phyloP scores from a whole-genome alignment of 2,329 filamentous ascomycete species.

The Scolecobasidium constrictum region DNA sequence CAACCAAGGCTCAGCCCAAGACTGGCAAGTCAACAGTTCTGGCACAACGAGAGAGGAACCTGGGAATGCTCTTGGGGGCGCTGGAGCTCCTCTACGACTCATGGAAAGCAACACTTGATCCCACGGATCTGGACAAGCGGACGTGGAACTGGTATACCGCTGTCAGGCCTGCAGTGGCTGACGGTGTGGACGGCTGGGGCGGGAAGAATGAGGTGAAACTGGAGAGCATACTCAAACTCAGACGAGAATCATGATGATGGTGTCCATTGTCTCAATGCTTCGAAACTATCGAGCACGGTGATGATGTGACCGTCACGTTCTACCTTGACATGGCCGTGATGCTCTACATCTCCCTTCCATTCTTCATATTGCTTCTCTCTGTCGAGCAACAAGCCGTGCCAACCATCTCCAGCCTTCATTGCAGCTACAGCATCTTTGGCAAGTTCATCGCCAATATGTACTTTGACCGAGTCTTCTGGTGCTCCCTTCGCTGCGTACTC shows the following conservation, averaged over 20 bases:
- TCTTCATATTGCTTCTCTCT: constrained; percentile 6
- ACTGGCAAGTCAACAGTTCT: constrained; percentile 44
- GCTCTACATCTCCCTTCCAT: not conserved
- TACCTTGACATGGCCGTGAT: not conserved
- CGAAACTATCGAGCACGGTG: not conserved
- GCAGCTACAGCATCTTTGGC: constrained; percentile 11
- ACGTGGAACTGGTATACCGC: constrained; percentile 76
- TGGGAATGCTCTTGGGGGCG: constrained; percentile 58
- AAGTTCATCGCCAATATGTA: constrained; percentile 11
- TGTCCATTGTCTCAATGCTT: not conserved
- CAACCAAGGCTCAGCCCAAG: constrained; percentile 27
- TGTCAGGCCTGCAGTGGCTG: constrained; percentile 64
- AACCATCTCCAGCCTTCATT: constrained; percentile 7
- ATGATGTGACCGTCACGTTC: not conserved
- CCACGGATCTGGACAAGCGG: constrained; percentile 59
- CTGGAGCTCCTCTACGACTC: constrained; percentile 62
- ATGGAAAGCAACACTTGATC: constrained; percentile 55
- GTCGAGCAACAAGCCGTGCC: constrained; percentile 10
- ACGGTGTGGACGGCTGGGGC: constrained; percentile 70
- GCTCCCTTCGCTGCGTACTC: constrained; percentile 30
- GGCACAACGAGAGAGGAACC: constrained; percentile 56
- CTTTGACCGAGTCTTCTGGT: constrained; percentile 8
- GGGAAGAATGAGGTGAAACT: constrained; percentile 63
- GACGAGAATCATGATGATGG: constrained; percentile 17
- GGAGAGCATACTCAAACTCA: constrained; percentile 52